A percentile compares a stretch with the other conserved stretches of the same genome.
Conservation (phyloP, 805 yeast species). For the Lachancea dasiensis region DNA sequence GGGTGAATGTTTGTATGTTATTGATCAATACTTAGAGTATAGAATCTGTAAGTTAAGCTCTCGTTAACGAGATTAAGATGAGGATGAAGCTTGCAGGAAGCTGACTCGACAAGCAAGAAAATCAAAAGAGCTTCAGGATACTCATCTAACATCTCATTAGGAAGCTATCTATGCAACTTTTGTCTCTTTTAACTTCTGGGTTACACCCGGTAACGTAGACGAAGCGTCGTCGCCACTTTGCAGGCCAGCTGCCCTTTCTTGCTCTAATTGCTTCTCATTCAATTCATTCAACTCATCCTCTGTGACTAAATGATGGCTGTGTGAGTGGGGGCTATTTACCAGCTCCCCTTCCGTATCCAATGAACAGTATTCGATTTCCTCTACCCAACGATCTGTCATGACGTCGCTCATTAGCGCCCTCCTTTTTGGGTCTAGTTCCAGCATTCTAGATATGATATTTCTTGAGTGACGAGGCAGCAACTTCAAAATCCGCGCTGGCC, state of each 20-base stretch:
- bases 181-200: not conserved
- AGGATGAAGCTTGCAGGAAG: too few relatives aligned
- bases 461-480: slow-evolving; percentile 66
- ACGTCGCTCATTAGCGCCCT: slow-evolving; percentile 59
- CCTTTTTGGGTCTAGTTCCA: slow-evolving; percentile 49
- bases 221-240: slow-evolving; percentile 6
- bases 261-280: slow-evolving; percentile 34
- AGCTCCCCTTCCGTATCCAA: slow-evolving; percentile 23
- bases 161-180: not conserved
- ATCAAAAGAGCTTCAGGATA: too few relatives aligned
- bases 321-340: slow-evolving; percentile 34
- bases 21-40: not conserved
- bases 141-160: too few relatives aligned
- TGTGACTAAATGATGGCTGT: slow-evolving; percentile 61
- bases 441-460: slow-evolving; percentile 56
- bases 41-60: too few relatives aligned
- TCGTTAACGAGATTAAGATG: too few relatives aligned
- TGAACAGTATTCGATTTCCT: slow-evolving; percentile 50
- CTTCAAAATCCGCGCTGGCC: slow-evolving; percentile 68
- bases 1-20: not conserved
- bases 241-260: slow-evolving; percentile 21
- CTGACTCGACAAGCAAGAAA: too few relatives aligned
- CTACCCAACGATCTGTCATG: slow-evolving; percentile 50
- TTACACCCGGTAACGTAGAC: not conserved
- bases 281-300: slow-evolving; percentile 51